These are phyloP conservation scores for Diaporthe nobilis DNA, from an alignment of 2,329 filamentous ascomycete genomes.

Conservation along the genomic window DNA sequence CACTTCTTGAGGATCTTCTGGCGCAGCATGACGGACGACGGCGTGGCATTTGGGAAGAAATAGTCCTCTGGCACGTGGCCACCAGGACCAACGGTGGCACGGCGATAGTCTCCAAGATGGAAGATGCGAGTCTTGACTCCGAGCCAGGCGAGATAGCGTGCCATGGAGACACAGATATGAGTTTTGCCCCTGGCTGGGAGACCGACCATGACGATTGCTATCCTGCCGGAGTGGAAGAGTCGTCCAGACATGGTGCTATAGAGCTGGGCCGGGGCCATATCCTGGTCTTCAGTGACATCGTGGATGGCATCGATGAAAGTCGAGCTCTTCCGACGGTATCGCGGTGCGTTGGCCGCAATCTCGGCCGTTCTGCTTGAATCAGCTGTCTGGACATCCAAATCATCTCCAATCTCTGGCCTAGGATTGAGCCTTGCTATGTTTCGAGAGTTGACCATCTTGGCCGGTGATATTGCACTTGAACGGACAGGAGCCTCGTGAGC, in stretches of 20 bases:
- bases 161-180: slow-evolving; percentile 95
- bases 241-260: slow-evolving; percentile 98
- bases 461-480: neutral
- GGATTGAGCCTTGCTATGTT: neutral
- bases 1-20: slow-evolving; percentile 99
- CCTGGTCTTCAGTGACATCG: slow-evolving; percentile 84
- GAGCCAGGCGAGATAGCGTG: slow-evolving; percentile 95
- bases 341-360: slow-evolving; percentile 89
- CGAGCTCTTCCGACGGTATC: slow-evolving; percentile 92
- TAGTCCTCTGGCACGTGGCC: slow-evolving; percentile 95
- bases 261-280: slow-evolving; percentile 94
- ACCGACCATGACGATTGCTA: slow-evolving; percentile 97
- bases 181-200: slow-evolving; percentile 96
- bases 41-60: slow-evolving; percentile 95
- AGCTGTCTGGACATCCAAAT: slow-evolving; percentile 46
- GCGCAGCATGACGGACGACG: slow-evolving; percentile 90
- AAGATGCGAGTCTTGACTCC: slow-evolving; percentile 99
- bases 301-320: slow-evolving; percentile 98
- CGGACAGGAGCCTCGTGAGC: neutral
- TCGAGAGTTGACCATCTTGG: neutral
- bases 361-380: slow-evolving; percentile 80
- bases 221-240: slow-evolving; percentile 96
- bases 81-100: slow-evolving; percentile 87
- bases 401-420: slow-evolving; percentile 42
- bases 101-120: slow-evolving; percentile 95